phyloP scores from a whole-genome alignment of 768 basidiomycete species.

The Hygrocybe coccinea region DNA sequence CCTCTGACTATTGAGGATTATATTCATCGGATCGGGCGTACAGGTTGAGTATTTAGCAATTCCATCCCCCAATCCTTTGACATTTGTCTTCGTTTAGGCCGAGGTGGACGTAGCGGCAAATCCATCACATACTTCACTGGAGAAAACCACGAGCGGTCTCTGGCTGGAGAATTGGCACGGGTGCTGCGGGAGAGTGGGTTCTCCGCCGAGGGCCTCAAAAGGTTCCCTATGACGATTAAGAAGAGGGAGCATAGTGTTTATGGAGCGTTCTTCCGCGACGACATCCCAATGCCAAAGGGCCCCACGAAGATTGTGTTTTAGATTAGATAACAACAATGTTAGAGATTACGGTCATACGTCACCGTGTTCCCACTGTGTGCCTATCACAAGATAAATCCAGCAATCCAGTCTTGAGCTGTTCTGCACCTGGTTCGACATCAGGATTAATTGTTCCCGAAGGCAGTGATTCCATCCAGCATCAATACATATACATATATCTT shows the following conservation, averaged over 20 bases:
- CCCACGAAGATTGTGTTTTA: conserved; percentile 76
- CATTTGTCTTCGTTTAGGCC: conserved; percentile 43
- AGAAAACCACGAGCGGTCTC: conserved; percentile 71
- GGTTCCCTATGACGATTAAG: conserved; percentile 96
- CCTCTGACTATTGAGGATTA: conserved; percentile 94
- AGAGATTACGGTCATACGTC: neutral
- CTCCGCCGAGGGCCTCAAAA: conserved; percentile 59
- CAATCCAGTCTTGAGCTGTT: too few relatives aligned
- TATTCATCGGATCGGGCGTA: conserved; percentile 85
- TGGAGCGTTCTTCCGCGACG: conserved; percentile 78
- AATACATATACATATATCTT: too few relatives aligned
- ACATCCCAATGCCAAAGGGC: conserved; percentile 52
- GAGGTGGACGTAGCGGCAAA: conserved; percentile 85
- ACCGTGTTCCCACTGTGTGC: too few relatives aligned
- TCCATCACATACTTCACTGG: conserved; percentile 98
- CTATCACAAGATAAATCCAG: too few relatives aligned
- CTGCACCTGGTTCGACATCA: too few relatives aligned
- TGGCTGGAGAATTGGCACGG: conserved; percentile 90
- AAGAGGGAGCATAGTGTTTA: conserved; percentile 91
- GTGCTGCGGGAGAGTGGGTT: conserved; percentile 87
- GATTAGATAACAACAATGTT: neutral
- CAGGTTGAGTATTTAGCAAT: conserved; percentile 46
- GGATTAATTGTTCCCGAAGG: too few relatives aligned
- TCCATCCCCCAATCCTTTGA: conserved; percentile 2
- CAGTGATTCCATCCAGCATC: neutral